These are phyloP conservation scores for Puya raimondii DNA, from an alignment of 176 grass and related monocot genomes.

Conservation along the genomic window DNA sequence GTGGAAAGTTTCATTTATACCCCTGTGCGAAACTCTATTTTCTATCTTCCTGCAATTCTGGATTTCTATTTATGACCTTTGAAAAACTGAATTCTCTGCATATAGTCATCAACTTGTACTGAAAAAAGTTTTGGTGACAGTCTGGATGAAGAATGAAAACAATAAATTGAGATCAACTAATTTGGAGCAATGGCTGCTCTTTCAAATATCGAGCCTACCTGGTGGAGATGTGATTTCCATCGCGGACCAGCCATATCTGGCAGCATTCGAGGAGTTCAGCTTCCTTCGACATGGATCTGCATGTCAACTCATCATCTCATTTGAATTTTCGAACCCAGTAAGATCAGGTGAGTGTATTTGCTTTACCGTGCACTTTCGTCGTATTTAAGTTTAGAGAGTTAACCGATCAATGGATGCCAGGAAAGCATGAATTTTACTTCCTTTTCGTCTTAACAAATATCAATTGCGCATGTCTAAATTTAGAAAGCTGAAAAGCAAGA, in stretches of 20 bases:
- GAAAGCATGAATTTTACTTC: neutral
- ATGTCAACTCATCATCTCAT: neutral
- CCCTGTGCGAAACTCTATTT: no score
- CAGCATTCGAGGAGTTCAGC: conserved; percentile 21
- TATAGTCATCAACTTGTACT: no score
- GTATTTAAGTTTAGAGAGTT: conserved; percentile 5
- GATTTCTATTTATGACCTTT: no score
- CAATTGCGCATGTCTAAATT: neutral
- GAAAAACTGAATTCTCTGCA: no score
- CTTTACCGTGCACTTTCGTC: no score
- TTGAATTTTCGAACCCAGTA: no score
- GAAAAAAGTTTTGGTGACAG: no score
- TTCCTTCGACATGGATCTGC: conserved; percentile 38
- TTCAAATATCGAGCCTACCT: conserved; percentile 20
- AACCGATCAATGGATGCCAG: neutral
- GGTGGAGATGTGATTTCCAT: conserved; percentile 39
- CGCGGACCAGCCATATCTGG: conserved; percentile 36
- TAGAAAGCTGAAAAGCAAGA: neutral
- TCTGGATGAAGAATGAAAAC: conserved; percentile 12
- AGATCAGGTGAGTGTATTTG: no score
- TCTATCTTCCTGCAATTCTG: no score
- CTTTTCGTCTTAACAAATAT: neutral
- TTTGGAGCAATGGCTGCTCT: conserved; percentile 7
- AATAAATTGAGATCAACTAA: conserved; percentile 6
- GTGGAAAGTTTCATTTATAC: neutral